phyloP scores from a whole-genome alignment of 345 rosid genomes.

The Lagerstroemia speciosa region DNA sequence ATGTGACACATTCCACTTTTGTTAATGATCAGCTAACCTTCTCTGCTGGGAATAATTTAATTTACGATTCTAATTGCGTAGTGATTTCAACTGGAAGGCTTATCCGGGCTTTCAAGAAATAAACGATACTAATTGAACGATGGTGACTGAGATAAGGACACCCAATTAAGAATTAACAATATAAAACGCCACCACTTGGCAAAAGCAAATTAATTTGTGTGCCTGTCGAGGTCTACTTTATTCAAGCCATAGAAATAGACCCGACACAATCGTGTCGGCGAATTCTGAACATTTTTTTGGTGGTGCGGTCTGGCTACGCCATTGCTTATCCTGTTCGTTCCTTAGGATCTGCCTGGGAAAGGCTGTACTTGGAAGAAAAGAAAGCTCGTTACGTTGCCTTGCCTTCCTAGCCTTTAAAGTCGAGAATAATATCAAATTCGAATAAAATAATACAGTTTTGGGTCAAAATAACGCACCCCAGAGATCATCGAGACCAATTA shows the following conservation, averaged over 20 bases:
- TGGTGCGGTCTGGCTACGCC: not conserved
- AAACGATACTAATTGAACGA: not conserved
- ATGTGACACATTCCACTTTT: too few species aligned
- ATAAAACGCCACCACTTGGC: not conserved
- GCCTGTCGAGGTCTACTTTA: not conserved
- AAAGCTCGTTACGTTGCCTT: not conserved
- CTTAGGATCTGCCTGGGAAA: not conserved
- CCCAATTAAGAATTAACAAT: too few species aligned
- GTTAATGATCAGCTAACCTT: too few species aligned
- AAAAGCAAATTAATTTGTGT: not conserved
- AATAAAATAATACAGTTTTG: not conserved
- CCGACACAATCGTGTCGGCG: not conserved
- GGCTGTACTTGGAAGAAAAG: not conserved
- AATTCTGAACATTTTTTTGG: not conserved
- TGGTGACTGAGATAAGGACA: not conserved
- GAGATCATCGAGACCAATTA: not conserved
- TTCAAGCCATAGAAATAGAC: not conserved
- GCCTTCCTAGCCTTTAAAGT: not conserved
- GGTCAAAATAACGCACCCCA: not conserved
- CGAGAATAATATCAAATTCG: not conserved
- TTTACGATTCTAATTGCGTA: too few species aligned
- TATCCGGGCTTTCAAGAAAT: not conserved
- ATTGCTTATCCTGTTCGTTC: not conserved
- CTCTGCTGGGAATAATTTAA: too few species aligned
- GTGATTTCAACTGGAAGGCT: not conserved